These are phyloP conservation scores for Verticillium isaacii DNA, from an alignment of 2,329 filamentous ascomycete genomes.

Conservation along the genomic window DNA sequence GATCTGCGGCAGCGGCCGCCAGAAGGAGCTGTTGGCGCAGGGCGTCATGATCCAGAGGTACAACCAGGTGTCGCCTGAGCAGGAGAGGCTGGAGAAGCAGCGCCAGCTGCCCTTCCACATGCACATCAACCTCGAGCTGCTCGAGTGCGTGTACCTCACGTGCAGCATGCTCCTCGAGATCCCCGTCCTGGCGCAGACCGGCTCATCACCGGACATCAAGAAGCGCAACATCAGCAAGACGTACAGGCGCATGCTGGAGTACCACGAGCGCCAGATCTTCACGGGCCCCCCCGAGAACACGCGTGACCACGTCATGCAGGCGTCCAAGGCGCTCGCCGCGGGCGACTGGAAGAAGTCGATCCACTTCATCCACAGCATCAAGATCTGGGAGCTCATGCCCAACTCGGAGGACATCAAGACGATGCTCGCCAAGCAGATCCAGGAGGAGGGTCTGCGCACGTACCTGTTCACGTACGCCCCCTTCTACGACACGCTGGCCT, in stretches of 20 bases:
- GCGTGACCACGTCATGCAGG: slow-evolving; percentile 98
- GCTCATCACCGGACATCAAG: slow-evolving; percentile 93
- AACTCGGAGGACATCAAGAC: slow-evolving; percentile 89
- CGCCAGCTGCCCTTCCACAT: slow-evolving; percentile 99
- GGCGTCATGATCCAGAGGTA: slow-evolving; percentile 98
- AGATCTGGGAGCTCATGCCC: slow-evolving; percentile 99
- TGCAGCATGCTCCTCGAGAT: slow-evolving; percentile 99
- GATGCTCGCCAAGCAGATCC: slow-evolving; percentile 97
- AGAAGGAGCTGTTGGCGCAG: slow-evolving; percentile 96
- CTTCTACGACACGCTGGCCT: slow-evolving; percentile 94
- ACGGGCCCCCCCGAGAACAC: slow-evolving; percentile 98
- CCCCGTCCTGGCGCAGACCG: slow-evolving; percentile 91
- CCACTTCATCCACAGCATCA: slow-evolving; percentile 92
- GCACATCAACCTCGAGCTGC: slow-evolving; percentile 98
- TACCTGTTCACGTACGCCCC: slow-evolving; percentile 99
- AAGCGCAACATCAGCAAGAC: slow-evolving; percentile 99
- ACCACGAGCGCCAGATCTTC: slow-evolving; percentile 99
- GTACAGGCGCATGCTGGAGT: slow-evolving; percentile 97
- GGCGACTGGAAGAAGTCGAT: slow-evolving; percentile 98
- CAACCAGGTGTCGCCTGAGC: slow-evolving; percentile 92
- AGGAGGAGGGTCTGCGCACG: slow-evolving; percentile 95
- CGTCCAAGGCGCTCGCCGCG: slow-evolving; percentile 90
- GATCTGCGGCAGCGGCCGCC: slow-evolving; percentile 93
- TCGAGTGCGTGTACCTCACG: slow-evolving; percentile 97
- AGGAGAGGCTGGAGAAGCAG: slow-evolving; percentile 95